These are phyloP conservation scores for Mortierella hygrophila DNA, from an alignment of 192 early-diverging fungal species.

Conservation along the genomic window DNA sequence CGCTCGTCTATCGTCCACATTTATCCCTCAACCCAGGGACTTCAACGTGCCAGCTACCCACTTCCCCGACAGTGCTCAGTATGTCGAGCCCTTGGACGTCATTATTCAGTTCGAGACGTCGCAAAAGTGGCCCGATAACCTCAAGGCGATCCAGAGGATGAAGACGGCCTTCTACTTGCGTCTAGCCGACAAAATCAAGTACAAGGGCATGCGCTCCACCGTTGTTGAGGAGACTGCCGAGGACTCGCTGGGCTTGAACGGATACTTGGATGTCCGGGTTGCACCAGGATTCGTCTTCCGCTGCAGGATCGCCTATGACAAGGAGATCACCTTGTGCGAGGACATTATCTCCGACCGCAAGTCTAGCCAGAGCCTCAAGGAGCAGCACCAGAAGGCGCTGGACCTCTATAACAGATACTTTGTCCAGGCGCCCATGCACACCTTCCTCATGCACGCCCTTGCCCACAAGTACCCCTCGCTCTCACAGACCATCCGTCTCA, in stretches of 20 bases:
- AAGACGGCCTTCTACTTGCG: constrained; percentile 90
- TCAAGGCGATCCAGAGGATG: constrained; percentile 88
- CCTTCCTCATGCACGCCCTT: constrained; percentile 77
- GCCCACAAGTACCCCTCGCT: constrained; percentile 82
- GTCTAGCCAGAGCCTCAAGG: constrained; percentile 57
- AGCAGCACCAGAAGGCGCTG: constrained; percentile 63
- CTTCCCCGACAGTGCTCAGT: constrained; percentile 65
- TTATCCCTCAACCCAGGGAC: constrained; percentile 77
- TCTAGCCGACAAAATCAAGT: constrained; percentile 73
- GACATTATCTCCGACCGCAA: constrained; percentile 64
- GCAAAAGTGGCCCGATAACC: constrained; percentile 90
- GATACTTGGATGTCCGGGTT: constrained; percentile 80
- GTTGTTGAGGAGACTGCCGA: constrained; percentile 65
- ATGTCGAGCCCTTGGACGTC: constrained; percentile 80
- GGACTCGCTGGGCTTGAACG: constrained; percentile 60
- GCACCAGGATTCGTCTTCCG: constrained; percentile 83
- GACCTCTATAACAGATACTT: constrained; percentile 64
- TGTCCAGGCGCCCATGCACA: constrained; percentile 65
- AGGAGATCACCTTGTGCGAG: constrained; percentile 75
- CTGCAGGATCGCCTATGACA: constrained; percentile 78
- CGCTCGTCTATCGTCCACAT: constrained; percentile 81
- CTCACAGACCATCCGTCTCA: constrained; percentile 84
- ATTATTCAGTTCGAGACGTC: constrained; percentile 88
- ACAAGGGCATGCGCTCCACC: constrained; percentile 57
- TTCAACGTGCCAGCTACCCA: constrained; percentile 44